Percentiles rank a stretch among this genome's conserved stretches.
Evolutionary conservation across 129 eudicot species (phyloP).

Genomic region (Kitagawia praeruptora): DNA sequence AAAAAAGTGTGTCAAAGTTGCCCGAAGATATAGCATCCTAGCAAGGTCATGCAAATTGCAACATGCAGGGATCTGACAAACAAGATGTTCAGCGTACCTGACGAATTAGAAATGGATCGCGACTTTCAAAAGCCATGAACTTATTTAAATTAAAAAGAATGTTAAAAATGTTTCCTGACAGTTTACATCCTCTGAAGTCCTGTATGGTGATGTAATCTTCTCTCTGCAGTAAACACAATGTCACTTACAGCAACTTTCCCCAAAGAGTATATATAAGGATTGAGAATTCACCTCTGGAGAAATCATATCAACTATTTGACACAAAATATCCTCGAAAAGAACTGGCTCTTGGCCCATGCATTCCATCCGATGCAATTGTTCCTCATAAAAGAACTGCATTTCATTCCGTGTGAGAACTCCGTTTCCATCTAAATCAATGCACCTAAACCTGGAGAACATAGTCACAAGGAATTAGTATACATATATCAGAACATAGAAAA

Average conservation of each 20-base stretch:
- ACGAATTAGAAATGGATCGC: constrained; percentile 68
- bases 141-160: constrained; percentile 58
- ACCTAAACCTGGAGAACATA: constrained; percentile 37
- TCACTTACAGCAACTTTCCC: neutral
- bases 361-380: constrained; percentile 61
- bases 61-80: neutral
- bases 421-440: constrained; percentile 61
- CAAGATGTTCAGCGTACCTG: constrained; percentile 24
- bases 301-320: constrained; percentile 57
- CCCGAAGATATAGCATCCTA: neutral
- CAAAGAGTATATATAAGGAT: neutral
- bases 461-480: neutral
- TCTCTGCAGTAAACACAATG: constrained; percentile 21
- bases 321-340: constrained; percentile 49
- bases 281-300: constrained; percentile 35
- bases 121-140: constrained; percentile 72
- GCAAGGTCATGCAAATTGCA: neutral
- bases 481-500: neutral
- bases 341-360: constrained; percentile 67
- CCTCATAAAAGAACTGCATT: constrained; percentile 55
- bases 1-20: neutral
- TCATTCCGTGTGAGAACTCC: constrained; percentile 49
- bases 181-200: constrained; percentile 56
- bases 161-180: constrained; percentile 55
- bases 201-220: constrained; percentile 42